Conservation (phyloP, 2,329 filamentous ascomycete genomes). For the Metarhizium guizhouense region DNA sequence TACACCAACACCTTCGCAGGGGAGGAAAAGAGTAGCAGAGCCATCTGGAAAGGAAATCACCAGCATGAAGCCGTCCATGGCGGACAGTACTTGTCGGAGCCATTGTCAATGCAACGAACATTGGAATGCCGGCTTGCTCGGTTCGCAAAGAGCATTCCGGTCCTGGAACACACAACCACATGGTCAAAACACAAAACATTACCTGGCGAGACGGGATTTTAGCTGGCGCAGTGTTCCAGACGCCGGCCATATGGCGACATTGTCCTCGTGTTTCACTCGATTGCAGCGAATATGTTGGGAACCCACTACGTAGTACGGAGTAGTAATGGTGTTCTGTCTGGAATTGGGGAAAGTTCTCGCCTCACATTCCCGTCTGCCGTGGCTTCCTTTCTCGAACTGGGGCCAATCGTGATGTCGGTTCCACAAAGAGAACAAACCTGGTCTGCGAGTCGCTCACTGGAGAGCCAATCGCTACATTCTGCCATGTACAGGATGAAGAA, state of each 20-base stretch:
- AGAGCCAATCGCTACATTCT: background rate
- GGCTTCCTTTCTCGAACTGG: background rate
- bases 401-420: background rate
- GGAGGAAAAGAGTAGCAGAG: background rate
- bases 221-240: background rate
- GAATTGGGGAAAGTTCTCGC: background rate
- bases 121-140: background rate
- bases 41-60: background rate
- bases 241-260: background rate
- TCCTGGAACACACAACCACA: background rate
- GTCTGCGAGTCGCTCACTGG: background rate
- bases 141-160: background rate
- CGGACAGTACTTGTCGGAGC: background rate
- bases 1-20: background rate
- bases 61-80: background rate
- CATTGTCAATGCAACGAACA: background rate
- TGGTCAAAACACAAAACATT: too few species aligned
- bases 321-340: background rate
- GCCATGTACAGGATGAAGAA: background rate
- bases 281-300: background rate
- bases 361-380: background rate
- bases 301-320: background rate
- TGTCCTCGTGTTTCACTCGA: background rate
- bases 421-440: background rate
- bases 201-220: background rate